Conservation (phyloP, 352 stramenopile genomes). For the Pythium chondricola region DNA sequence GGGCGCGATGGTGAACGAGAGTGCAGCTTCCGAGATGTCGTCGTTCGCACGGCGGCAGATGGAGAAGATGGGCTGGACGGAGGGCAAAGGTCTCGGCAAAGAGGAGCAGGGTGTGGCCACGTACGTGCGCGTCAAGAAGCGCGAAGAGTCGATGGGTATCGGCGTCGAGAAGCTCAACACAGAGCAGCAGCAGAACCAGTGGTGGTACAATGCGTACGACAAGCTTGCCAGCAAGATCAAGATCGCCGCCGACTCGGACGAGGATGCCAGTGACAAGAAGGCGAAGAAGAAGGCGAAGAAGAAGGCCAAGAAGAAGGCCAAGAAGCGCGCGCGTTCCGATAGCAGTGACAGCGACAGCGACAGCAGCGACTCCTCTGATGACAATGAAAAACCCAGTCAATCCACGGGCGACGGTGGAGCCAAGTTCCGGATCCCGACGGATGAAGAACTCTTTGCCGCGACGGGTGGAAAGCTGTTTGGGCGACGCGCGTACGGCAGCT, state of each 20-base stretch:
- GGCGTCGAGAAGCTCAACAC: conserved; percentile 73
- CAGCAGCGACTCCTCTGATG: conserved; percentile 13
- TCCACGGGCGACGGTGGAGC: neutral
- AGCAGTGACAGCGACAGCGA: conserved; percentile 17
- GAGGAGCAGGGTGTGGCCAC: conserved; percentile 89
- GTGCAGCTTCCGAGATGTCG: conserved; percentile 53
- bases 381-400: conserved; percentile 22
- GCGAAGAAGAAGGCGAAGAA: conserved; percentile 52
- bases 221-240: conserved; percentile 85
- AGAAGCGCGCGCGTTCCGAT: conserved; percentile 25
- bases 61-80: conserved; percentile 94
- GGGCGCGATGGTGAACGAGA: conserved; percentile 78
- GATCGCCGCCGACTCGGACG: conserved; percentile 59
- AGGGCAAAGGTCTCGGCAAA: conserved; percentile 95
- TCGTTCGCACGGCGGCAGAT: conserved; percentile 84
- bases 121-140: conserved; percentile 93
- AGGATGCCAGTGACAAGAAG: conserved; percentile 30
- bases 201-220: conserved; percentile 88
- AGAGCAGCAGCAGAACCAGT: conserved; percentile 68
- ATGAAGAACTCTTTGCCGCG: conserved; percentile 94
- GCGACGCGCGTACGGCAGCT: conserved; percentile 88
- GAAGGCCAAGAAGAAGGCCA: conserved; percentile 33
- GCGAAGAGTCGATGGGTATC: conserved; percentile 90
- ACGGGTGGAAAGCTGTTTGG: conserved; percentile 95
- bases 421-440: conserved; percentile 79